These are phyloP conservation scores for Fragaria vesca DNA, from an alignment of 306 rosid genomes.

Conservation along the genomic window DNA sequence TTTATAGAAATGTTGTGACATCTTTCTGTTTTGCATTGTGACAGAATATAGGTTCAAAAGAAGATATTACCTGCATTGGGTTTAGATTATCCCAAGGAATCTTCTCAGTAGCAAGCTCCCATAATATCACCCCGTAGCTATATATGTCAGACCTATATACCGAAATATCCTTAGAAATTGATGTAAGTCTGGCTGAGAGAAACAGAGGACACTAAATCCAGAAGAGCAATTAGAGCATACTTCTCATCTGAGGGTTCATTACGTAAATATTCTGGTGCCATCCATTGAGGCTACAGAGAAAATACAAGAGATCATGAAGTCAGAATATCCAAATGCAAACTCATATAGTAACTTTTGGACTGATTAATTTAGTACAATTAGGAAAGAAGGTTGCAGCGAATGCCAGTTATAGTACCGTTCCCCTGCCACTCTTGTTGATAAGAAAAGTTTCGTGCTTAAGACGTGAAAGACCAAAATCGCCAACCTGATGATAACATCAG, in stretches of 20 bases:
- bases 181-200: constrained; percentile 8
- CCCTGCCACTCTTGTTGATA: constrained; percentile 89
- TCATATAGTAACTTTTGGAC: not conserved
- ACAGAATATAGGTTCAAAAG: constrained; percentile 17
- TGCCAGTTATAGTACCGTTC: constrained; percentile 61
- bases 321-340: not conserved
- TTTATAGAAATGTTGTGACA: constrained; percentile 2
- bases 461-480: constrained; percentile 97
- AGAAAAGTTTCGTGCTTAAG: constrained; percentile 85
- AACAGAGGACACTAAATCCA: constrained; percentile 5
- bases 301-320: constrained; percentile 16
- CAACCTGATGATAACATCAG: constrained; percentile 55
- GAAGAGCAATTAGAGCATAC: constrained; percentile 43
- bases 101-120: constrained; percentile 97
- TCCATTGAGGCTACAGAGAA: constrained; percentile 78
- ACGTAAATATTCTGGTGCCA: constrained; percentile 99
- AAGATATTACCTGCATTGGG: constrained; percentile 88
- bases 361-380: constrained; percentile 6
- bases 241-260: constrained; percentile 93
- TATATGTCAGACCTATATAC: constrained; percentile 84
- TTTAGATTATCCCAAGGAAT: constrained; percentile 98
- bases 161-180: constrained; percentile 20
- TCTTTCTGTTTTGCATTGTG: constrained; percentile 3
- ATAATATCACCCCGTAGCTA: constrained; percentile 93
- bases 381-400: constrained; percentile 18